Evolutionary conservation across 2,329 filamentous ascomycete genomes (phyloP), one percentile per base, ranked within the genome.

Genomic region (Neopestalotiopsis sp.): DNA sequence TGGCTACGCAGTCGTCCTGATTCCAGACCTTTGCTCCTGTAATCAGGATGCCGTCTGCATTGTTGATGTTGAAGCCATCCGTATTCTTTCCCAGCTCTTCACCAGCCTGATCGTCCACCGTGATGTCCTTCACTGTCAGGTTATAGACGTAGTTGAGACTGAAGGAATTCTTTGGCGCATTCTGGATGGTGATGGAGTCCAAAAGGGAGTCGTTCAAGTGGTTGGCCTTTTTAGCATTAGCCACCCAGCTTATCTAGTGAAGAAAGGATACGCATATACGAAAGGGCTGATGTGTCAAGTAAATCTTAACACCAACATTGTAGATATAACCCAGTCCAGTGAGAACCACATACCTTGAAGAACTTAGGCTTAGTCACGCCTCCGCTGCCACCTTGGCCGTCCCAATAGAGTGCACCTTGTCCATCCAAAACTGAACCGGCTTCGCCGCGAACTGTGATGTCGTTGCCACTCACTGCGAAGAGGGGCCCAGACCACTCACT

Each of bases 401-500:
- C 65, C 65, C 65, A 67, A 20, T 67, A 67, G 14, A 67, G 34
- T 9, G 65, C 65, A 13, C 65, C 65, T 28, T 67, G 65, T 24
- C 65, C 65, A 24, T 67, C 65, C 13, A 67, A 32, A 17, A 34
- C 12, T 4, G 65, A 67, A 12, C 83, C 85, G 14, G 76, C 74
- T 13, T 81, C 81, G 58, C 82, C 84, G 13, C 76, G 76, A 67
- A 86, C 78, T 58, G 78, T 81, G 73, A 85, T 81, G 65, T 77
- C 73, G 20, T 74, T 82, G 40, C 87, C 87, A n/a, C 82, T 84
- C 68, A 88, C 79, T 24, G 79, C 81, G 72, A 89, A 82, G 56
- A 88, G 77, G 42, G 86, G 85, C 3, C 86, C 86, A 9, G 73
- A 70, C 86, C 86, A 88, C 73, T 86, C 84, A 71, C 84, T 80